A percentile compares a stretch with the other conserved stretches of the same genome.
Conservation (phyloP, 139 green algal species). For the Chlamydomonas schloesseri region DNA sequence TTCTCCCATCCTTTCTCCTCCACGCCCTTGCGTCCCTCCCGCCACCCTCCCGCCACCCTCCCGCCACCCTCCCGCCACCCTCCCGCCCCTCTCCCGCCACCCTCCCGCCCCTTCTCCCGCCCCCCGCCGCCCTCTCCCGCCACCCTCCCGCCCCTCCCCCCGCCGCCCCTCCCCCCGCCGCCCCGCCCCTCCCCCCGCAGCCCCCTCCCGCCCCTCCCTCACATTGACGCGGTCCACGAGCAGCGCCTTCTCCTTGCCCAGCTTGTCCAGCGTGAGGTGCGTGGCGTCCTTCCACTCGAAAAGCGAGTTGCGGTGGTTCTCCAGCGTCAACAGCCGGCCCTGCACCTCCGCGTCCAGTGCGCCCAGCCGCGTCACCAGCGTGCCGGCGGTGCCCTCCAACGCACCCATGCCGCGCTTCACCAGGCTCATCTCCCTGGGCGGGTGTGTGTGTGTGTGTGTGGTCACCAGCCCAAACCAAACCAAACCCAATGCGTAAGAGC, state of each 20-base stretch:
- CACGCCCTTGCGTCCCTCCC: background rate
- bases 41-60: too few relatives aligned
- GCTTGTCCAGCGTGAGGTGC: background rate
- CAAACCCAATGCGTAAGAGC: too few relatives aligned
- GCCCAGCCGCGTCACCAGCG: background rate
- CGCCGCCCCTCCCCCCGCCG: too few relatives aligned
- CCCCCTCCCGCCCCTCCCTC: background rate
- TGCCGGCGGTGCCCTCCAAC: background rate
- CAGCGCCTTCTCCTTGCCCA: background rate
- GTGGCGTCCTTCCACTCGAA: background rate
- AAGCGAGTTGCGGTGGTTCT: background rate
- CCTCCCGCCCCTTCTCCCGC: too few relatives aligned
- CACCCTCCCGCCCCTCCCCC: too few relatives aligned
- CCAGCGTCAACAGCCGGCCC: constrained; percentile 4
- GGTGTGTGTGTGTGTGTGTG: too few relatives aligned
- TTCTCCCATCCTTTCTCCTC: background rate
- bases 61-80: too few relatives aligned
- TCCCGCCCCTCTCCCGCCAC: too few relatives aligned
- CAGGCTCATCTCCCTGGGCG: constrained; percentile 21
- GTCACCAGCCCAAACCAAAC: too few relatives aligned
- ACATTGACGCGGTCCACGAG: constrained; percentile 3
- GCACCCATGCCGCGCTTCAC: constrained; percentile 18
- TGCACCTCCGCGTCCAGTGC: background rate
- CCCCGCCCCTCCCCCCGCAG: too few relatives aligned
- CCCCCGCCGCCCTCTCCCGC: too few relatives aligned